Conservation (phyloP, 768 basidiomycete species). For the Grammothele lineata region DNA sequence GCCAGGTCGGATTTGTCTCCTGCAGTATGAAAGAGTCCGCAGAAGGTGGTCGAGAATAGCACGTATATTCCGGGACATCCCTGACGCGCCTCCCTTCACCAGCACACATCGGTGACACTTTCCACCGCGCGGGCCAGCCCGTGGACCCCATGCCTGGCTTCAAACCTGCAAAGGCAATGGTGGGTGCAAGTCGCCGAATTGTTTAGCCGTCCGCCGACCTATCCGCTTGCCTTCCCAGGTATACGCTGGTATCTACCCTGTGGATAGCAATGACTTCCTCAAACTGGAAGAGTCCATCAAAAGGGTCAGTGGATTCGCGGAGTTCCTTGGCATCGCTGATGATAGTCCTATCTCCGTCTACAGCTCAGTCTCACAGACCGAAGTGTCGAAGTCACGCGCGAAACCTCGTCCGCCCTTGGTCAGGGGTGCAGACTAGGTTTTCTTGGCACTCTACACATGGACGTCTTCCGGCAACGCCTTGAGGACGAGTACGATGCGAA, state of each 20-base stretch:
- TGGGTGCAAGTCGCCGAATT: constrained; percentile 25
- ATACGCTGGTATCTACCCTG: constrained; percentile 91
- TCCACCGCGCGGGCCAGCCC: constrained; percentile 66
- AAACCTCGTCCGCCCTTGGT: constrained; percentile 90
- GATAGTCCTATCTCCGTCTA: constrained; percentile 2
- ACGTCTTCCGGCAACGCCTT: constrained; percentile 90
- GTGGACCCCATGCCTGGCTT: constrained; percentile 89
- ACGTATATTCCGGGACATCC: neutral
- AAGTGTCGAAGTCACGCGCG: constrained; percentile 85
- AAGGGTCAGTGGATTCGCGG: constrained; percentile 46
- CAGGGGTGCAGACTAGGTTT: constrained; percentile 96
- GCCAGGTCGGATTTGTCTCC: constrained; percentile 85
- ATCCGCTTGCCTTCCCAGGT: constrained; percentile 45
- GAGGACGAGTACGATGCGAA: constrained; percentile 97
- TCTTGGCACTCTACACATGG: constrained; percentile 94
- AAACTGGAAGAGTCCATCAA: constrained; percentile 96
- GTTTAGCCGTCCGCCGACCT: too few species aligned
- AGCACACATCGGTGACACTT: constrained; percentile 95
- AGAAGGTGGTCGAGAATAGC: constrained; percentile 58
- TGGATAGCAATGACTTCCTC: constrained; percentile 85
- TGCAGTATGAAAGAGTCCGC: constrained; percentile 98
- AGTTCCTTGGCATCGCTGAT: constrained; percentile 2
- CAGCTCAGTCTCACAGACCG: constrained; percentile 84
- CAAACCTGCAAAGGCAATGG: constrained; percentile 93
- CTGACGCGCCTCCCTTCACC: neutral